Evolutionary conservation across 2,329 filamentous ascomycete species (phyloP), one percentile per base, ranked within the genome.

Genomic region (Aspergillus sp.): DNA sequence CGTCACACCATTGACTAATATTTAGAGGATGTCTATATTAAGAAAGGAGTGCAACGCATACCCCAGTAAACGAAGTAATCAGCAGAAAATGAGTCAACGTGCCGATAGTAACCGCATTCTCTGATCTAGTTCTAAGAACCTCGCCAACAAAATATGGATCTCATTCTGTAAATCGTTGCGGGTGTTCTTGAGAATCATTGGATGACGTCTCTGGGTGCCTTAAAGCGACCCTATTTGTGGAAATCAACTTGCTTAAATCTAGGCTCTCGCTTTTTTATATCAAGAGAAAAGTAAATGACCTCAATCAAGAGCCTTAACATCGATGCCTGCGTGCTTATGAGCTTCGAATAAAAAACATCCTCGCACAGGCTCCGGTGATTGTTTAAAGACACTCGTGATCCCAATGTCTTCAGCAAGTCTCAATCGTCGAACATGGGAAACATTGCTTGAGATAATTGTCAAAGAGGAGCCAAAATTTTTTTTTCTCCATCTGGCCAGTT

Each of bases 1-100:
- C 35, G 23, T 48, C 38, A 15, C 12, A 49, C 51, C 51, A 53
- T 49, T 50, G 9, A 6, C 13, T 13, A 4, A 12, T n/a, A 20
- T 15, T 49, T 23, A 45, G 47, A 15, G 7, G 22, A 38, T n/a
- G n/a, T 15, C 2, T 7, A 7, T 38, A 13, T 20, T 5, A 5
- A n/a, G 10, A 38, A 42, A 42, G n/a, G 17, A n/a, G 17, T 13
- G 25, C 9, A 25, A 37, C 15, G 43, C 47, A 17, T 43, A 49
- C 44, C 10, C 42, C 45, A 5, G 45, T 38, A 19, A 27, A 50
- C 19, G 49, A 50, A 5, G 47, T 12, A 4, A 50, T 50, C 3
- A 45, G 42, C 10, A 50, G 5, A 5, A 7, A 4, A 5, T 42
- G 7, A 15, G 20, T 41, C 17, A 17, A 10, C 6, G 30, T 37